Evolutionary conservation across 441 rosid species (phyloP).

Genomic region (Hura crepitans): DNA sequence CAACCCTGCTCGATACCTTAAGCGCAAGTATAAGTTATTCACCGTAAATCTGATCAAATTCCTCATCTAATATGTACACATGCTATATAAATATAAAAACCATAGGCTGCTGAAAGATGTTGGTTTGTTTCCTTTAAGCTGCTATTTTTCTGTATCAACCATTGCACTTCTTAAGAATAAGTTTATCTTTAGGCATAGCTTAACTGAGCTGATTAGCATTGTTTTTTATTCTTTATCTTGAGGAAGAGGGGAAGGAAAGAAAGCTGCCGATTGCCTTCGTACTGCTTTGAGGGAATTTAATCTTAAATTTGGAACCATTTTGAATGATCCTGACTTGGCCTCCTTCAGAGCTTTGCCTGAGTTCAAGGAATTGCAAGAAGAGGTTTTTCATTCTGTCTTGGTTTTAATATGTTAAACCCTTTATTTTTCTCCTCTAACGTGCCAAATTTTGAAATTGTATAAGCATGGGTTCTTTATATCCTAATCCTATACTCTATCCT

Average conservation of each 20-base stretch:
- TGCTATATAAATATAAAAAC: neutral
- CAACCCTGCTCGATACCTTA: neutral
- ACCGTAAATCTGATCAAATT: neutral
- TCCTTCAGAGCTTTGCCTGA: constrained; percentile 89
- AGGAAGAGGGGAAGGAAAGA: constrained; percentile 79
- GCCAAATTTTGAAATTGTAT: neutral
- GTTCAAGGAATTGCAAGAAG: constrained; percentile 93
- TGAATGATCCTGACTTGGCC: constrained; percentile 94
- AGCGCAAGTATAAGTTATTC: too few species aligned
- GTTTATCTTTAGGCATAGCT: constrained; percentile 4
- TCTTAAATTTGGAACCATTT: constrained; percentile 85
- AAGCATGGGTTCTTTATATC: neutral
- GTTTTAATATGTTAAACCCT: neutral
- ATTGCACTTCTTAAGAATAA: neutral
- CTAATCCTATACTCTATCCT: neutral
- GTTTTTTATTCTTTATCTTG: constrained; percentile 28
- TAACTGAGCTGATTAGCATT: constrained; percentile 15
- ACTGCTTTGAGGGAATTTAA: constrained; percentile 72
- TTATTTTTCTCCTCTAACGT: neutral
- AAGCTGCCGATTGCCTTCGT: constrained; percentile 78
- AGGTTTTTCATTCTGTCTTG: constrained; percentile 39
- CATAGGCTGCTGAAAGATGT: neutral
- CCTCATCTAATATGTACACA: neutral
- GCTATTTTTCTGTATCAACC: neutral
- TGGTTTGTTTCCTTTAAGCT: constrained; percentile 4